Conservation (phyloP, 768 basidiomycete species). For the Leccinum obscurum region DNA sequence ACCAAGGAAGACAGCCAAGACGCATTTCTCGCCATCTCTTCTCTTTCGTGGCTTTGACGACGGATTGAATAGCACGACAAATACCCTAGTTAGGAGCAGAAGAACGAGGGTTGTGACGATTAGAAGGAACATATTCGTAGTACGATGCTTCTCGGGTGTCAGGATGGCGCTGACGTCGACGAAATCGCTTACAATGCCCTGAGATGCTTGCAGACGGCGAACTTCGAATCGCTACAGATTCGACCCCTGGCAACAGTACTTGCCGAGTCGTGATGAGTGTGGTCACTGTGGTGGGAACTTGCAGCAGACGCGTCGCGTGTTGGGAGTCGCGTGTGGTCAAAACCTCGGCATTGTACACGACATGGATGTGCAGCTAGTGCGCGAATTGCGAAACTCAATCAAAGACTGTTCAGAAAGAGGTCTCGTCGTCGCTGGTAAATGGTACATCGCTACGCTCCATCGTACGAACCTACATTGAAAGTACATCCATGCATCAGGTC, state of each 20-base stretch:
- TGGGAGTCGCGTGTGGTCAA: neutral
- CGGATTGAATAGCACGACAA: conserved; percentile 15
- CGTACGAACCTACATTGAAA: conserved; percentile 17
- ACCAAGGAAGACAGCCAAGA: conserved; percentile 85
- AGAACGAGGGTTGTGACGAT: conserved; percentile 2
- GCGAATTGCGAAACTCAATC: conserved; percentile 59
- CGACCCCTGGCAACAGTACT: neutral
- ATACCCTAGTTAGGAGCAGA: conserved; percentile 22
- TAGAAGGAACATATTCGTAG: conserved; percentile 18
- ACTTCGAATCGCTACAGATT: neutral
- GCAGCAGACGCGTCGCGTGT: neutral
- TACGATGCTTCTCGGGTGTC: neutral
- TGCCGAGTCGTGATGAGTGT: no score
- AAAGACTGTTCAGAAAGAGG: conserved; percentile 77
- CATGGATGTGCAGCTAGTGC: conserved; percentile 53
- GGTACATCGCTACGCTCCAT: conserved; percentile 44
- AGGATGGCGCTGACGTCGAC: neutral
- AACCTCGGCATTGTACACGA: neutral
- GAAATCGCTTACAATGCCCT: neutral
- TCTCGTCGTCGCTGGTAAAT: conserved; percentile 70
- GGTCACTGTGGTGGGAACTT: conserved; percentile 14
- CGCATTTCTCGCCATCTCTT: conserved; percentile 34
- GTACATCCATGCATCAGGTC: conserved; percentile 49
- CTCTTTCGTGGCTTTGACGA: conserved; percentile 15
- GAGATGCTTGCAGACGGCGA: neutral